Evolutionary conservation across 129 eudicot species (phyloP).

Genomic region (Scalesia atractyloides): DNA sequence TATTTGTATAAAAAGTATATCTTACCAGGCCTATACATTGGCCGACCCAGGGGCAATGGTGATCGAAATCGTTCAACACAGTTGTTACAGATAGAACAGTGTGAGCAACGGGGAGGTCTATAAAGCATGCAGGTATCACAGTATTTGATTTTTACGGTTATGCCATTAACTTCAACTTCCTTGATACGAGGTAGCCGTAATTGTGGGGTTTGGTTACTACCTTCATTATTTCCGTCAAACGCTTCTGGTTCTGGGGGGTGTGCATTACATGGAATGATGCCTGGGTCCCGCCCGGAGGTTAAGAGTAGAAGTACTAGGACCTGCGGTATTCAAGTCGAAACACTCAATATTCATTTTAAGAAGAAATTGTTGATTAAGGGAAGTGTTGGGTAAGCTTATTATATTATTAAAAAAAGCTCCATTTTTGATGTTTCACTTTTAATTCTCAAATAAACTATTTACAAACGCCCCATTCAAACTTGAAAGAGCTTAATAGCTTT

Average conservation of each 20-base stretch:
- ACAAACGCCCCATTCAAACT: no score
- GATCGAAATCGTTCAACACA: slow-evolving; percentile 98
- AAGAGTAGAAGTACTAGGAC: slow-evolving; percentile 81
- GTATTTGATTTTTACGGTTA: slow-evolving; percentile 86
- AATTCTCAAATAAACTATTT: no score
- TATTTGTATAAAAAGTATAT: slow-evolving; percentile 2
- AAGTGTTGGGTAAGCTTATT: no score
- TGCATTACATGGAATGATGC: slow-evolving; percentile 95
- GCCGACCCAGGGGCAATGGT: slow-evolving; percentile 99
- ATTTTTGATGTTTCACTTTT: no score
- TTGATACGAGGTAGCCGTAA: slow-evolving; percentile 84
- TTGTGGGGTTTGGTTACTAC: slow-evolving; percentile 90
- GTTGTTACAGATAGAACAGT: slow-evolving; percentile 97
- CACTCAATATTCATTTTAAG: neutral
- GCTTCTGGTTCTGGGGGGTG: slow-evolving; percentile 99
- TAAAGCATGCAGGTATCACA: slow-evolving; percentile 99
- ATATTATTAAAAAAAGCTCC: no score
- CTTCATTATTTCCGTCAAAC: slow-evolving; percentile 71
- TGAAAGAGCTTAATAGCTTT: no score
- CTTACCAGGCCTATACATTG: slow-evolving; percentile 99
- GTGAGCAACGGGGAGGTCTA: slow-evolving; percentile 99
- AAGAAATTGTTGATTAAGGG: neutral
- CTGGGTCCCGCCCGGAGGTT: slow-evolving; percentile 99
- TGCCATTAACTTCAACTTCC: slow-evolving; percentile 97
- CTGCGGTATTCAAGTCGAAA: slow-evolving; percentile 43